Conservation (phyloP, 2,329 filamentous ascomycete genomes). For the Alternaria burnsii region DNA sequence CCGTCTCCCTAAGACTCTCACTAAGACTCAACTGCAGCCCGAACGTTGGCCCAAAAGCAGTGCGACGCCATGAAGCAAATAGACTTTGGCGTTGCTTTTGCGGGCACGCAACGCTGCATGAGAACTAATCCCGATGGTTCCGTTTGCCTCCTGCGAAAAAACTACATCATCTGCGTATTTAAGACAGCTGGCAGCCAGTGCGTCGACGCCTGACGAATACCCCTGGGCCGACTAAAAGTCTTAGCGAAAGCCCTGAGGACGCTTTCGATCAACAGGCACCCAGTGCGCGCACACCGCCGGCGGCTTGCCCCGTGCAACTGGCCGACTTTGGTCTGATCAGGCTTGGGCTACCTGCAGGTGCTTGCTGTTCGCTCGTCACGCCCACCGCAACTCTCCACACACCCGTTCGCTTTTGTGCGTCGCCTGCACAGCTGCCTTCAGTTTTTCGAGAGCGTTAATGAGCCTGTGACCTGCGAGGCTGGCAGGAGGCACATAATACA, state of each 20-base stretch:
- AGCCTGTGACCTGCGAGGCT: conserved; percentile 41
- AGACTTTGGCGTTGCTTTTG: conserved; percentile 19
- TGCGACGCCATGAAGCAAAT: conserved; percentile 10
- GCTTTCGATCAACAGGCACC: conserved; percentile 42
- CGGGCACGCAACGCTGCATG: conserved; percentile 16
- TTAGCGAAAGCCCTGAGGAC: conserved; percentile 38
- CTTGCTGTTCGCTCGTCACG: conserved; percentile 41
- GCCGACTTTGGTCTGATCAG: conserved; percentile 34
- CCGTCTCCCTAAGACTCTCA: conserved; percentile 17
- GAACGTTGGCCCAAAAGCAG: conserved; percentile 27
- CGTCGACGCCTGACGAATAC: conserved; percentile 38
- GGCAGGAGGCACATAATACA: conserved; percentile 39
- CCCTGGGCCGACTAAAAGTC: conserved; percentile 28
- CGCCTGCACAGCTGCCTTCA: conserved; percentile 46
- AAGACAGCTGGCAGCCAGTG: conserved; percentile 40
- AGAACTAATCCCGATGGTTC: conserved; percentile 1
- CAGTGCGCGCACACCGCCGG: conserved; percentile 43
- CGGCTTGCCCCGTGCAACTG: conserved; percentile 40
- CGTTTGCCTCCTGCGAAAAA: conserved; percentile 15
- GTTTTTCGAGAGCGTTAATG: conserved; percentile 29
- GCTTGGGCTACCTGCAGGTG: conserved; percentile 39
- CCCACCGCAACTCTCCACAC: conserved; percentile 40
- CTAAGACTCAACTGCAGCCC: conserved; percentile 29
- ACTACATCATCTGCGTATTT: conserved; percentile 31
- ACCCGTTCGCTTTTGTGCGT: conserved; percentile 30